Evolutionary conservation across 768 basidiomycete species (phyloP).

Genomic region (Mycena alexandri): DNA sequence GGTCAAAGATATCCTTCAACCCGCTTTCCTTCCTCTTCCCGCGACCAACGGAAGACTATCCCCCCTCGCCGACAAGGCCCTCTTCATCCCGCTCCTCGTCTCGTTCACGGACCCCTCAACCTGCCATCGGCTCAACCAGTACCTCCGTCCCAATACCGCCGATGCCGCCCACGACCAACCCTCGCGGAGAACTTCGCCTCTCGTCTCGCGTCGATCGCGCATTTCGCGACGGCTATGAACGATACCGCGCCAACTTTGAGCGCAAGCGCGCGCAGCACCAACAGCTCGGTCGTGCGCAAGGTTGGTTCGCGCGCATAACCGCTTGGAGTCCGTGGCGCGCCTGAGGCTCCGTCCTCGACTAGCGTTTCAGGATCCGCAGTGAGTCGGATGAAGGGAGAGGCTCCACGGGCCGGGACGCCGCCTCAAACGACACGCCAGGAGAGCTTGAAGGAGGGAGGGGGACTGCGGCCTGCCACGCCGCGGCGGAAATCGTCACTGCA

Average conservation of each 20-base stretch:
- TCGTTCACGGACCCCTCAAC: conserved; percentile 51
- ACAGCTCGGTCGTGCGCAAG: conserved; percentile 46
- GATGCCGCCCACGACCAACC: conserved; percentile 91
- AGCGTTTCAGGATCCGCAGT: neutral
- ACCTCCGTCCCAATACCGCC: conserved; percentile 68
- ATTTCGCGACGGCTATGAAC: conserved; percentile 94
- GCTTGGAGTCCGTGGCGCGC: no score
- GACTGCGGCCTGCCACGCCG: conserved; percentile 12
- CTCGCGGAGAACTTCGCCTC: conserved; percentile 97
- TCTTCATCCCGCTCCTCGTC: conserved; percentile 51
- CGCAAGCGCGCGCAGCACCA: conserved; percentile 76
- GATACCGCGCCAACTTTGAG: conserved; percentile 91
- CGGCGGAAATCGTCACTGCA: conserved; percentile 21
- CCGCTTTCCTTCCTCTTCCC: conserved; percentile 71
- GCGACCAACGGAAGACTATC: conserved; percentile 48
- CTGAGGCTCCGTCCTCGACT: neutral
- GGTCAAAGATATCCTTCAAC: conserved; percentile 68
- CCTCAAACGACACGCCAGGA: conserved; percentile 23
- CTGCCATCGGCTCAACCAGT: conserved; percentile 40
- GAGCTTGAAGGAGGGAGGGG: conserved; percentile 8
- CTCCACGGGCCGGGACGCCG: neutral
- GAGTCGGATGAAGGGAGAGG: conserved; percentile 9
- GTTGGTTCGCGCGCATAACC: conserved; percentile 47
- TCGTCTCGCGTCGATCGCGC: conserved; percentile 84
- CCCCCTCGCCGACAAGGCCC: conserved; percentile 42